phyloP scores from a whole-genome alignment of 306 rosid genomes.

The Fagus crenata region DNA sequence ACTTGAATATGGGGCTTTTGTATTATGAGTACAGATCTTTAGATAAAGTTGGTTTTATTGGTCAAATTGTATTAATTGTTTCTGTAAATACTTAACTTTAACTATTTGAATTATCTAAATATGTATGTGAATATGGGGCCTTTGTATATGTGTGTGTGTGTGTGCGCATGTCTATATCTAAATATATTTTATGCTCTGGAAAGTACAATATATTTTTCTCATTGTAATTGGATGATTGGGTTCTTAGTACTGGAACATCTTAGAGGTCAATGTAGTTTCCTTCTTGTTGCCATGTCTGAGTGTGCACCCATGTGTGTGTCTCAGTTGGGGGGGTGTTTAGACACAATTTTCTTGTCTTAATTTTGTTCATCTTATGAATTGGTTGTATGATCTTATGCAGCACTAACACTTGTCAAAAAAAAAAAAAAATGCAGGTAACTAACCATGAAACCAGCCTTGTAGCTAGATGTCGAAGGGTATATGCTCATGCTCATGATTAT shows the following conservation, averaged over 20 bases:
- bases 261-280: not conserved
- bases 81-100: not conserved
- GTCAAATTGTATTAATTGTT: not conserved
- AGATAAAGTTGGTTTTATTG: not conserved
- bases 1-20: not conserved
- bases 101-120: not conserved
- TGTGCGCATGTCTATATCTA: too few relatives aligned
- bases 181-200: too few relatives aligned
- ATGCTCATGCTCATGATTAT: conserved; percentile 99
- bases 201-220: not conserved
- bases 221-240: not conserved
- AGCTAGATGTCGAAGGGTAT: conserved; percentile 97
- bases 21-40: not conserved
- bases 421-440: conserved; percentile 64
- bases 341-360: conserved; percentile 19
- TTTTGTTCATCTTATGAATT: conserved; percentile 16
- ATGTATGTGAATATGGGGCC: not conserved
- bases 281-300: not conserved
- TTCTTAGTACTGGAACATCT: not conserved
- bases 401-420: conserved; percentile 27
- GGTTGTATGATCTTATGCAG: conserved; percentile 13
- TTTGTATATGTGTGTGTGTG: too few relatives aligned
- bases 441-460: conserved; percentile 78
- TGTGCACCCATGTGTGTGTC: not conserved
- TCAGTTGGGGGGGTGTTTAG: not conserved